Percentiles rank a stretch among this genome's conserved stretches.
These are phyloP conservation scores for Raddia distichophylla DNA, from an alignment of 176 grass and related monocot genomes.

Conservation along the genomic window DNA sequence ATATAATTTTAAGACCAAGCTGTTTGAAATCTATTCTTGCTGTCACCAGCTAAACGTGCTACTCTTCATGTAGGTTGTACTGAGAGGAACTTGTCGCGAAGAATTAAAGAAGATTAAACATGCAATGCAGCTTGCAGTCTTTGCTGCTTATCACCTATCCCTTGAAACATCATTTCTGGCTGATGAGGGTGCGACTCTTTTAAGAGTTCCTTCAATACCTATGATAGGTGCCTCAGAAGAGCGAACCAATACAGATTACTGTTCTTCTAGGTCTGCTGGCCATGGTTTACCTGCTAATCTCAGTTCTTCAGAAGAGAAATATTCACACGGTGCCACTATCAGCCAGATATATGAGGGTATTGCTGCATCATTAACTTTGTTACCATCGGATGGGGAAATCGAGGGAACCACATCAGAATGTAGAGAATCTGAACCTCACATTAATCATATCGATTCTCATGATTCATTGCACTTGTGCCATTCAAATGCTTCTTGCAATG, in stretches of 20 bases:
- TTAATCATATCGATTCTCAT: constrained; percentile 27
- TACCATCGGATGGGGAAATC: constrained; percentile 31
- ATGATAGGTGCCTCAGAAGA: constrained; percentile 18
- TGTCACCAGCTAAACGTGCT: constrained; percentile 23
- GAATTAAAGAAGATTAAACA: constrained; percentile 85
- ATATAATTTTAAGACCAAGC: constrained; percentile 9
- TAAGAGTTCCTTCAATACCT: constrained; percentile 49
- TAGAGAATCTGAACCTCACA: constrained; percentile 30
- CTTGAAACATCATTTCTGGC: constrained; percentile 83
- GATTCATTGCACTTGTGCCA: constrained; percentile 7
- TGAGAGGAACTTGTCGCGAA: constrained; percentile 66
- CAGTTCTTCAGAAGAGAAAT: constrained; percentile 30
- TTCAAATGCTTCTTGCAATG: constrained; percentile 37
- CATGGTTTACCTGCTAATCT: constrained; percentile 23
- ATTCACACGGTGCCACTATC: constrained; percentile 26
- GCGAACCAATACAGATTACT: constrained; percentile 8
- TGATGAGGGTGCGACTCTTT: constrained; percentile 76
- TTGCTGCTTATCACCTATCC: constrained; percentile 93
- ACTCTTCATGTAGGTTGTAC: constrained; percentile 59
- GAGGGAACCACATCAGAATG: constrained; percentile 15
- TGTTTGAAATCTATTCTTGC: constrained; percentile 15
- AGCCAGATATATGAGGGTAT: constrained; percentile 42
- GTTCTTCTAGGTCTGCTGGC: constrained; percentile 31
- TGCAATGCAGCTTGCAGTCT: constrained; percentile 67
- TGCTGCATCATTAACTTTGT: constrained; percentile 31